Evolutionary conservation across 2,329 filamentous ascomycete species (phyloP).

Genomic region (Cercospora brassicicola): DNA sequence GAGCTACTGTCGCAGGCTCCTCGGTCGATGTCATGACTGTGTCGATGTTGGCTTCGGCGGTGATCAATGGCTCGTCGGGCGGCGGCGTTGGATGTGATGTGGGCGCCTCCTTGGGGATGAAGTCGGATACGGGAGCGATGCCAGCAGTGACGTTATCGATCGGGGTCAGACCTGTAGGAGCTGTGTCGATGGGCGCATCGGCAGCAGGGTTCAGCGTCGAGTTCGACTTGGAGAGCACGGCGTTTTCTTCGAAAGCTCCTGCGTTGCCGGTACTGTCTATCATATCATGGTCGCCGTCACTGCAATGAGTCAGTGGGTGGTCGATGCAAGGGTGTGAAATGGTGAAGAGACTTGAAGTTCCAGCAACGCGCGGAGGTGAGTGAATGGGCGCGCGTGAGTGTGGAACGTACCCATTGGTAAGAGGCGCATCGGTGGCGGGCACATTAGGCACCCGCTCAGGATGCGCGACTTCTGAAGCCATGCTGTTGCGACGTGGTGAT

Average conservation of each 20-base stretch:
- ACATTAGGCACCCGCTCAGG: conserved; percentile 20
- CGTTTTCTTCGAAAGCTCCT: conserved; percentile 30
- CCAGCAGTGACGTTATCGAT: conserved; percentile 46
- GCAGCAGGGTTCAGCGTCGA: conserved; percentile 19
- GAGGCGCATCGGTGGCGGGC: conserved; percentile 20
- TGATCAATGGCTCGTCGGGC: conserved; percentile 44
- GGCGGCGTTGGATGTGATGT: conserved; percentile 47
- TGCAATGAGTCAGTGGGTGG: conserved; percentile 7
- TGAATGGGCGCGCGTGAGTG: neutral
- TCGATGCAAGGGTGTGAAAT: neutral
- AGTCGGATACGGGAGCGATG: conserved; percentile 47
- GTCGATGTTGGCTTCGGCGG: conserved; percentile 34
- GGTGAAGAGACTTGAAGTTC: neutral
- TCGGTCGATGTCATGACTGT: conserved; percentile 30
- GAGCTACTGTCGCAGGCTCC: conserved; percentile 15
- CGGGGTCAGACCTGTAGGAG: conserved; percentile 39
- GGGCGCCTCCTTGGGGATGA: conserved; percentile 44
- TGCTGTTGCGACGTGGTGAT: conserved; percentile 13
- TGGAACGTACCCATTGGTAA: conserved; percentile 28
- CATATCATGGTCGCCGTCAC: conserved; percentile 9
- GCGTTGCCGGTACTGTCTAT: conserved; percentile 19
- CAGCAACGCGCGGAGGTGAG: neutral
- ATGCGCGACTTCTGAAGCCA: conserved; percentile 29
- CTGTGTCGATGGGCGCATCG: conserved; percentile 26
- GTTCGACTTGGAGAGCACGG: conserved; percentile 24